Conservation (phyloP, 202 grass and related monocot species). For the Tripidium arundinaceum region DNA sequence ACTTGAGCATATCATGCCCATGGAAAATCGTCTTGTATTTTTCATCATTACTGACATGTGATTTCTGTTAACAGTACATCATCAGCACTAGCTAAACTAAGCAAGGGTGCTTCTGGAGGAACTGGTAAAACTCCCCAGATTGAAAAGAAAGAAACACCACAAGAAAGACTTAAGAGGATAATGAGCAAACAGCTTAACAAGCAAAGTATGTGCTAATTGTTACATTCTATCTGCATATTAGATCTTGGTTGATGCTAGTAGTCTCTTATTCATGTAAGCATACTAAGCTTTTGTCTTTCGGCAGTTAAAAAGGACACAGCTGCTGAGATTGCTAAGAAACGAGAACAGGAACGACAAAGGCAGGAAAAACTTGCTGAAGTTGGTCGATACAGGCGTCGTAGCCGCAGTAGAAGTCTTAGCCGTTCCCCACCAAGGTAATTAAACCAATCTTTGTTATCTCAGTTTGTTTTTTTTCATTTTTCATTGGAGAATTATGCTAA, state of each 20-base stretch:
- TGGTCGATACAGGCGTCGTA: slow-evolving; percentile 53
- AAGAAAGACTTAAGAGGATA: slow-evolving; percentile 96
- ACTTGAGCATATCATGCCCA: no score
- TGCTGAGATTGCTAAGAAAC: slow-evolving; percentile 84
- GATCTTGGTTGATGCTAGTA: slow-evolving; percentile 5
- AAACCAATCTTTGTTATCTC: slow-evolving; percentile 15
- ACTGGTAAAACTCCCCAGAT: slow-evolving; percentile 53
- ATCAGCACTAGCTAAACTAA: slow-evolving; percentile 83
- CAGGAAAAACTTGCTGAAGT: slow-evolving; percentile 86
- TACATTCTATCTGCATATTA: slow-evolving; percentile 11
- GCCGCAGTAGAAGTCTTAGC: slow-evolving; percentile 66
- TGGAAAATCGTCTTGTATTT: slow-evolving; percentile 9
- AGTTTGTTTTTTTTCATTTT: background rate
- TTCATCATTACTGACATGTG: slow-evolving; percentile 22
- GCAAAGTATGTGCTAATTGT: slow-evolving; percentile 72
- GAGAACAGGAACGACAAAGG: slow-evolving; percentile 76
- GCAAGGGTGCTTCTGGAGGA: slow-evolving; percentile 55
- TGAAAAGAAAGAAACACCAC: slow-evolving; percentile 97
- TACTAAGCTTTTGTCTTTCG: slow-evolving; percentile 26
- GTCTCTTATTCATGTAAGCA: background rate
- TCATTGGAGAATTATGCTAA: background rate
- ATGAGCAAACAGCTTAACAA: slow-evolving; percentile 99
- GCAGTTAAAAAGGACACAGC: slow-evolving; percentile 92
- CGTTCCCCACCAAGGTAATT: slow-evolving; percentile 80
- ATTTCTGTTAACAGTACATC: slow-evolving; percentile 53